A percentile compares a stretch with the other conserved stretches of the same genome.
Conservation (phyloP, 768 basidiomycete species). For the Leccinum rimulosum region DNA sequence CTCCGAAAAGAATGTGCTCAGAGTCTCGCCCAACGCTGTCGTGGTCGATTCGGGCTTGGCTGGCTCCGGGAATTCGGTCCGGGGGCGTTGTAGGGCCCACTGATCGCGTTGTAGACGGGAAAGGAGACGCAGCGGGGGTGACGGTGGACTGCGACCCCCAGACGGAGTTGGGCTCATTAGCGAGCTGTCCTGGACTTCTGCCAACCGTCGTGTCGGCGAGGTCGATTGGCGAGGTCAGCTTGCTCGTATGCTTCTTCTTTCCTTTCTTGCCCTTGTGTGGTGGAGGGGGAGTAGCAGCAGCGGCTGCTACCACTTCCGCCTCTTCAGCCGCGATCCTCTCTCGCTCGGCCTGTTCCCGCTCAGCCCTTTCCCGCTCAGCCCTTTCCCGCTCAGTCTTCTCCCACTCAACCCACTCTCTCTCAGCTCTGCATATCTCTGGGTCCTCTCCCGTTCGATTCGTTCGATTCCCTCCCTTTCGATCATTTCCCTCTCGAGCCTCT, state of each 20-base stretch:
- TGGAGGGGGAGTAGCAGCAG: neutral
- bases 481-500: conserved; percentile 9
- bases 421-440: conserved; percentile 1
- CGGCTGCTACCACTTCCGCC: conserved; percentile 1
- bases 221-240: conserved; percentile 31
- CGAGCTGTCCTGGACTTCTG: conserved; percentile 39
- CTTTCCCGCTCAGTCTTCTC: conserved; percentile 6
- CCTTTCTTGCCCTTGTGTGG: conserved; percentile 13
- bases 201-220: conserved; percentile 37
- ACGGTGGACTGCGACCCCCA: conserved; percentile 43
- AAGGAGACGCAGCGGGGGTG: conserved; percentile 31
- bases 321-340: conserved; percentile 11
- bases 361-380: conserved; percentile 12
- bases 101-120: conserved; percentile 22
- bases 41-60: conserved; percentile 4
- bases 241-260: conserved; percentile 24
- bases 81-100: conserved; percentile 21
- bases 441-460: conserved; percentile 1
- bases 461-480: neutral
- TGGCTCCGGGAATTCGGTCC: conserved; percentile 10
- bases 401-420: conserved; percentile 1
- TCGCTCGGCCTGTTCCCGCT: conserved; percentile 16
- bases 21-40: conserved; percentile 15
- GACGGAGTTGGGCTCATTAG: conserved; percentile 43
- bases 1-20: conserved; percentile 3